Percentiles rank a stretch among this genome's conserved stretches.
Conservation (phyloP, 257 asterid genomes). For the Ilex aquifolium region DNA sequence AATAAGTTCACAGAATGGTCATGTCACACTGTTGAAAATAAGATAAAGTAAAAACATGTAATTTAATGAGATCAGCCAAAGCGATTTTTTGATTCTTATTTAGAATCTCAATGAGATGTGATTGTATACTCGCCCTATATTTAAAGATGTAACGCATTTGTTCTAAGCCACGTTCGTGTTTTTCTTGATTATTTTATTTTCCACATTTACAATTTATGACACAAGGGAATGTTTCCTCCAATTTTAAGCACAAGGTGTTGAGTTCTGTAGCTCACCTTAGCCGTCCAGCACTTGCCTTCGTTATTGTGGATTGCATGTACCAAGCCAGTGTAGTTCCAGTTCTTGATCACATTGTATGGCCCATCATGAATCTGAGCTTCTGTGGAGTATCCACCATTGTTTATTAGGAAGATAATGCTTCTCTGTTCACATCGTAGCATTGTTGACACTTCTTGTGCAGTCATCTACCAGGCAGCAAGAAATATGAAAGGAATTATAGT, state of each 20-base stretch:
- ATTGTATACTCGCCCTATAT: too few species aligned
- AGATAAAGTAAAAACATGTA: too few species aligned
- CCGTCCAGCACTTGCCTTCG: conserved; percentile 85
- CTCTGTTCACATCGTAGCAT: conserved; percentile 61
- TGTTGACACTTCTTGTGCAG: conserved; percentile 72
- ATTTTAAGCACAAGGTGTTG: too few species aligned
- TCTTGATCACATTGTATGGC: conserved; percentile 84
- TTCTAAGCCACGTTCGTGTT: too few species aligned
- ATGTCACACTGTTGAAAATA: background rate
- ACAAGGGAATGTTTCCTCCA: too few species aligned
- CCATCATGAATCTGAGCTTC: conserved; percentile 86
- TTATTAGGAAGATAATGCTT: conserved; percentile 67
- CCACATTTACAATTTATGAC: too few species aligned
- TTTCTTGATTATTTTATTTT: conserved; percentile 2
- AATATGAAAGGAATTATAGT: background rate
- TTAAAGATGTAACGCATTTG: too few species aligned
- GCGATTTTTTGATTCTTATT: too few species aligned
- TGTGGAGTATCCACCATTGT: conserved; percentile 77
- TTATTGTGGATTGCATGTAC: conserved; percentile 73
- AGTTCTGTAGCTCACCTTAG: conserved; percentile 41
- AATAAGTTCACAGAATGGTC: background rate
- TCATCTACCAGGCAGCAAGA: conserved; percentile 35
- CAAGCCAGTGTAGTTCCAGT: conserved; percentile 72
- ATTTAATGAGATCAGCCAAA: too few species aligned
- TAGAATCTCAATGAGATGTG: too few species aligned